Base-by-base conservation (phyloP, 768 basidiomycete genomes). In the Suillus tomentosus region DNA sequence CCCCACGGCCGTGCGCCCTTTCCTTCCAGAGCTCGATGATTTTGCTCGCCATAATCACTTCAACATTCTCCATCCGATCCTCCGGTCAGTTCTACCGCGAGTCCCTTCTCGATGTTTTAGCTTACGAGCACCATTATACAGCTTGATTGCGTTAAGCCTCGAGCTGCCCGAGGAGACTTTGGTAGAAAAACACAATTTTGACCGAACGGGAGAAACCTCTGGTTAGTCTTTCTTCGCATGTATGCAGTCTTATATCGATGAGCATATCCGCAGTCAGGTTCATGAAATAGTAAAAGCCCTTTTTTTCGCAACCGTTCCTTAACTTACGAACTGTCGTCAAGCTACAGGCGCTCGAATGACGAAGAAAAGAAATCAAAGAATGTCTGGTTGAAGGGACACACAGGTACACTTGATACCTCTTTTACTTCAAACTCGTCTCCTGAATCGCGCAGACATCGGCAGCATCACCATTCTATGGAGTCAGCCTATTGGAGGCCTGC, bases 361-460 rank as follows among this genome's bases (percentile, higher is more conserved):
- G 64, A 66, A 19, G 62, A 59, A 53, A 34, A 62, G 34, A 65
- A 59, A 17, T 47, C 54, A 13, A 24, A 56, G 17, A 55, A 63
- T 47, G 72, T 78, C 14, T 79, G 78, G 78, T 68, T 79, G 62
- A 78, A 79, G 59, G 78, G 78, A 5, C 78, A 79, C 61, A 76
- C 72, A 15, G 78, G 78, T 78, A 56, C 58, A 53, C 36, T 43
- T 9, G 1, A 27, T 48, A 11, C 53, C 13, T 27, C 15, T 19
- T 36, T 42, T 39, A 5, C 63, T 56, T 45, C 15, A 9, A 8
- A n/a, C 36, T 15, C 3, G 1, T 17, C 31, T 48, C 64, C 10
- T 40, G 27, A 14, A 27, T 27, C 17, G 31, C 48, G 27, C 53
- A 79, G 78, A 79, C 63, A 69, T 74, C 34, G 75, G 69, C 5